phyloP scores from a whole-genome alignment of 495 filamentous ascomycete genomes.

The Aspergillus sclerotioniger region DNA sequence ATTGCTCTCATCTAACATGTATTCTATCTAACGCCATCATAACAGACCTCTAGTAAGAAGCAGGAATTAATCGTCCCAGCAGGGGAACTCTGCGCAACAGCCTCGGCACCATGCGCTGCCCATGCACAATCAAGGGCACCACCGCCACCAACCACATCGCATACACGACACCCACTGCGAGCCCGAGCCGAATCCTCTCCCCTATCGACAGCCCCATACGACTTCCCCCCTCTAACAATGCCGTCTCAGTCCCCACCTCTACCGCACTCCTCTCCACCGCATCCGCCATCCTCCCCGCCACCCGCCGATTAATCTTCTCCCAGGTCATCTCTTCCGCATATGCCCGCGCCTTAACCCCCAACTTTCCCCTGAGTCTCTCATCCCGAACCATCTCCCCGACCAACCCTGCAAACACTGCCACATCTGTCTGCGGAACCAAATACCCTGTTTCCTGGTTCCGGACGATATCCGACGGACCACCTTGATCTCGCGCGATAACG shows the following conservation, averaged over 20 bases:
- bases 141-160: constrained; percentile 38
- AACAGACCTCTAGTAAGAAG: background rate
- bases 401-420: constrained; percentile 49
- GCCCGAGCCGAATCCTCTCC: constrained; percentile 25
- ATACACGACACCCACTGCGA: constrained; percentile 31
- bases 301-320: constrained; percentile 62
- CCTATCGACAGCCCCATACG: constrained; percentile 10
- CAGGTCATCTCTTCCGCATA: constrained; percentile 60
- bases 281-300: constrained; percentile 55
- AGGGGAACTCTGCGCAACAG: constrained; percentile 18
- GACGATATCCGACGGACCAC: constrained; percentile 63
- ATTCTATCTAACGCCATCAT: background rate
- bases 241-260: background rate
- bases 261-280: constrained; percentile 40
- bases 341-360: constrained; percentile 28
- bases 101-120: constrained; percentile 29
- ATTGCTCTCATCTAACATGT: background rate
- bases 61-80: background rate
- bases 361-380: background rate
- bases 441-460: constrained; percentile 54
- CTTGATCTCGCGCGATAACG: constrained; percentile 61
- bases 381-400: constrained; percentile 32
- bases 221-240: background rate
- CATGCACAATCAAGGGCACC: constrained; percentile 36
- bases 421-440: constrained; percentile 52